Percentiles rank a stretch among this genome's conserved stretches.
phyloP scores from a whole-genome alignment of 2,329 filamentous ascomycete species.

The Conoideocrella luteorostrata region DNA sequence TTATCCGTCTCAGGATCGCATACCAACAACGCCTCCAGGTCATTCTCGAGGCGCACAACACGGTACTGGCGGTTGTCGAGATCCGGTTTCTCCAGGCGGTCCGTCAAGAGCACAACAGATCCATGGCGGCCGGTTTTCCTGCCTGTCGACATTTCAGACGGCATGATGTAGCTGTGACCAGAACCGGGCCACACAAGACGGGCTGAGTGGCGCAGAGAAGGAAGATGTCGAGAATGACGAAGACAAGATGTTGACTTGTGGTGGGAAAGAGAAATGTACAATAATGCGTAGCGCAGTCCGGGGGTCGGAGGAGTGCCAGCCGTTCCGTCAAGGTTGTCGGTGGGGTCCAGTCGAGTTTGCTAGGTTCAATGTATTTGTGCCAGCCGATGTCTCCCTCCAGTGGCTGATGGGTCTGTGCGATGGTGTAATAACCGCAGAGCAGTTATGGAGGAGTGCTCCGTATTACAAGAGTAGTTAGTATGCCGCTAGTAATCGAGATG shows the following conservation, averaged over 20 bases:
- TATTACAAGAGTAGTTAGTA: not conserved
- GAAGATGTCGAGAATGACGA: not conserved
- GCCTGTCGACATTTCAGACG: conserved; percentile 27
- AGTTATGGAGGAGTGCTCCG: too few species aligned
- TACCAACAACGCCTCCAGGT: conserved; percentile 84
- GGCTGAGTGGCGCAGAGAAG: not conserved
- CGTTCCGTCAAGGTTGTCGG: conserved; percentile 2
- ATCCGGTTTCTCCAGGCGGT: conserved; percentile 72
- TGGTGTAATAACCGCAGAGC: not conserved
- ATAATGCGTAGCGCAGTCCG: too few species aligned
- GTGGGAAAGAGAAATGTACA: not conserved
- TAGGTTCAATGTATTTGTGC: too few species aligned
- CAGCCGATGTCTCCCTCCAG: not conserved
- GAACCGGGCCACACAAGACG: conserved; percentile 2
- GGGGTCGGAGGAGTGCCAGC: not conserved
- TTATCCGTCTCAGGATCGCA: conserved; percentile 96
- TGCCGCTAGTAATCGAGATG: not conserved
- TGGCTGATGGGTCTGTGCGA: conserved; percentile 5
- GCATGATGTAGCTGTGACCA: conserved; percentile 19
- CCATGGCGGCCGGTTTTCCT: conserved; percentile 22
- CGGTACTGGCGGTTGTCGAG: conserved; percentile 84
- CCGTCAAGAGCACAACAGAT: conserved; percentile 46
- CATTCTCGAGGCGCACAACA: conserved; percentile 77
- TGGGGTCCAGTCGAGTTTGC: not conserved
- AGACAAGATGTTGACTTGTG: conserved; percentile 2